phyloP scores from a whole-genome alignment of 2,329 filamentous ascomycete genomes.

The Alternaria arbusti region DNA sequence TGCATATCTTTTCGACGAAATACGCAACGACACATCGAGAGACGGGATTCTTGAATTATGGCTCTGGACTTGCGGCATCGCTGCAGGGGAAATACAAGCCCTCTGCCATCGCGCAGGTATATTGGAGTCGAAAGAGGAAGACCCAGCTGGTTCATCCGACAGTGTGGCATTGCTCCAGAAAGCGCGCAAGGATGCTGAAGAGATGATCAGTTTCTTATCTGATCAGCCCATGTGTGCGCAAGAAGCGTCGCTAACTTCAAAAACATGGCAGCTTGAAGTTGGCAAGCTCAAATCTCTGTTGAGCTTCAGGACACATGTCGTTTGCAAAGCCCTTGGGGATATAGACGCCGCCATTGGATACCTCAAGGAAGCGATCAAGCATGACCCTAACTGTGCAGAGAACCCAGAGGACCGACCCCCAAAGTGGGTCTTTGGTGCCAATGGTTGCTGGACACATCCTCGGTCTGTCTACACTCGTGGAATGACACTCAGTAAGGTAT shows the following conservation, averaged over 20 bases:
- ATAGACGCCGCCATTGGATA: conserved; percentile 10
- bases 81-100: neutral
- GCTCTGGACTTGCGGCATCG: neutral
- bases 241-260: neutral
- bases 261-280: neutral
- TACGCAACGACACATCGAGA: neutral
- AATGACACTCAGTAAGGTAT: neutral
- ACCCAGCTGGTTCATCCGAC: neutral
- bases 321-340: conserved; percentile 10
- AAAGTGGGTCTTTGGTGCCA: neutral
- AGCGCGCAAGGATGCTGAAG: conserved; percentile 4
- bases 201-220: conserved; percentile 1
- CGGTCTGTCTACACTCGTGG: no score
- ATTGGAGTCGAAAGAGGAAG: neutral
- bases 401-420: neutral
- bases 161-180: neutral
- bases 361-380: conserved; percentile 5
- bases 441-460: neutral
- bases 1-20: neutral
- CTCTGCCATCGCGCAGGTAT: neutral
- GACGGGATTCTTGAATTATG: neutral
- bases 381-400: conserved; percentile 4
- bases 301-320: conserved; percentile 7
- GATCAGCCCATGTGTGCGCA: neutral
- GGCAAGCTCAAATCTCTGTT: conserved; percentile 4